Conservation (phyloP, 768 basidiomycete genomes). For the Pleurotus tuber-regium region DNA sequence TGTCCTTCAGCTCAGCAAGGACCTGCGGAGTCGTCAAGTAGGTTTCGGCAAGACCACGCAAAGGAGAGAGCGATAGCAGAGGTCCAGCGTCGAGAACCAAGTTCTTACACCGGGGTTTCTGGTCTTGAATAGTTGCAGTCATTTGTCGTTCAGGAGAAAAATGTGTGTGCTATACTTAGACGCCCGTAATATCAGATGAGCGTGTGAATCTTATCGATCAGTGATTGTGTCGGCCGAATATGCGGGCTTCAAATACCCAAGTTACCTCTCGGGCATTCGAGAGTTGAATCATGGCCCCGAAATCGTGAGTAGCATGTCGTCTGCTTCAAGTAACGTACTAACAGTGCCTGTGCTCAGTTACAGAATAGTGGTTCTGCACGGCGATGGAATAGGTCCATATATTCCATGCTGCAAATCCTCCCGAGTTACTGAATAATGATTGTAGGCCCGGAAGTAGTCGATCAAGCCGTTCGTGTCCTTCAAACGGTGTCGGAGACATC, state of each 20-base stretch:
- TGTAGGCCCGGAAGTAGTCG: slow-evolving; percentile 85
- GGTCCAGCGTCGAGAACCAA: slow-evolving; percentile 95
- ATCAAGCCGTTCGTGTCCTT: slow-evolving; percentile 82
- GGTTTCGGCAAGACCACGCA: slow-evolving; percentile 83
- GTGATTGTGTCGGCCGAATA: slow-evolving; percentile 2
- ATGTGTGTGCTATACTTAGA: background rate
- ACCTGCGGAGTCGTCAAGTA: slow-evolving; percentile 92
- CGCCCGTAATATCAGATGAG: background rate
- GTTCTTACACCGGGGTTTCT: slow-evolving; percentile 57
- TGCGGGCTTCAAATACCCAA: background rate
- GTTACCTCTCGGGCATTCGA: background rate
- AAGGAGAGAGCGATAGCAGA: slow-evolving; percentile 81
- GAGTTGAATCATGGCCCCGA: slow-evolving; percentile 37
- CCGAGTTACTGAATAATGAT: slow-evolving; percentile 13
- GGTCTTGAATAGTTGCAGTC: slow-evolving; percentile 3
- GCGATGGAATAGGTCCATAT: slow-evolving; percentile 89
- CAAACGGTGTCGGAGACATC: slow-evolving; percentile 64
- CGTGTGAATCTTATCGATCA: background rate
- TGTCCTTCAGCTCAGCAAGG: slow-evolving; percentile 85
- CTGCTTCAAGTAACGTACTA: no score
- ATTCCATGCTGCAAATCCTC: background rate
- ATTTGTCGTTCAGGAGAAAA: slow-evolving; percentile 1
- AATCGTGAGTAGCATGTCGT: slow-evolving; percentile 33
- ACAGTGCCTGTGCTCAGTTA: slow-evolving; percentile 55
- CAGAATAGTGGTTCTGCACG: slow-evolving; percentile 86